Percentiles rank a stretch among this genome's conserved stretches.
Conservation (phyloP, 1,139 yeast species). For the Pneumocystis jirovecii region DNA sequence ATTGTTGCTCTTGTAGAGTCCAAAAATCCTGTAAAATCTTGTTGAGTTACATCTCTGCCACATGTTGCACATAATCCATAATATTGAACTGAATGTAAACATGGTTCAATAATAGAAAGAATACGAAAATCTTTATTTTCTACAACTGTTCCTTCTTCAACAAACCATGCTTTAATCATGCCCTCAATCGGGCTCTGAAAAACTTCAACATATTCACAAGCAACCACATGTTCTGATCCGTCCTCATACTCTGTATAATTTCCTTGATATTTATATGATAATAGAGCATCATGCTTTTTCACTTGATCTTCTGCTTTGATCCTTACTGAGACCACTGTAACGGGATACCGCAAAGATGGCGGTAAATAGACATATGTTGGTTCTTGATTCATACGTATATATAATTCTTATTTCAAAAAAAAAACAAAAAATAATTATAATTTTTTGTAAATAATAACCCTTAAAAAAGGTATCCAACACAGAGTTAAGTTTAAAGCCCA, state of each 20-base stretch:
- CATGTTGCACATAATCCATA: slow-evolving; percentile 93
- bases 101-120: slow-evolving; percentile 56
- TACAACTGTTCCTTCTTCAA: slow-evolving; percentile 45
- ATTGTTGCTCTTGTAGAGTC: slow-evolving; percentile 70
- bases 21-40: slow-evolving; percentile 61
- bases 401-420: background rate
- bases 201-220: slow-evolving; percentile 30
- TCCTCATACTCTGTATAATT: slow-evolving; percentile 19
- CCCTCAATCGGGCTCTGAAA: slow-evolving; percentile 83
- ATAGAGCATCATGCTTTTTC: slow-evolving; percentile 38
- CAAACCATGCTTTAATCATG: slow-evolving; percentile 35
- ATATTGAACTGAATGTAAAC: slow-evolving; percentile 87
- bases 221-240: slow-evolving; percentile 19
- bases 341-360: slow-evolving; percentile 48
- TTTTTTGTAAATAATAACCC: too few species aligned
- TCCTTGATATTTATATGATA: slow-evolving; percentile 52
- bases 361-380: background rate
- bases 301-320: slow-evolving; percentile 35
- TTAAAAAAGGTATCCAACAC: too few species aligned
- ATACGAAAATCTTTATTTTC: slow-evolving; percentile 24
- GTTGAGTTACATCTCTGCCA: slow-evolving; percentile 43
- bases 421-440: background rate
- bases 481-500: too few species aligned
- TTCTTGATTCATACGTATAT: background rate
- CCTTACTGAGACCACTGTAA: slow-evolving; percentile 42